Evolutionary conservation across 768 basidiomycete species (phyloP), one percentile per base, ranked within the genome.

Genomic region (Asterophora parasitica): DNA sequence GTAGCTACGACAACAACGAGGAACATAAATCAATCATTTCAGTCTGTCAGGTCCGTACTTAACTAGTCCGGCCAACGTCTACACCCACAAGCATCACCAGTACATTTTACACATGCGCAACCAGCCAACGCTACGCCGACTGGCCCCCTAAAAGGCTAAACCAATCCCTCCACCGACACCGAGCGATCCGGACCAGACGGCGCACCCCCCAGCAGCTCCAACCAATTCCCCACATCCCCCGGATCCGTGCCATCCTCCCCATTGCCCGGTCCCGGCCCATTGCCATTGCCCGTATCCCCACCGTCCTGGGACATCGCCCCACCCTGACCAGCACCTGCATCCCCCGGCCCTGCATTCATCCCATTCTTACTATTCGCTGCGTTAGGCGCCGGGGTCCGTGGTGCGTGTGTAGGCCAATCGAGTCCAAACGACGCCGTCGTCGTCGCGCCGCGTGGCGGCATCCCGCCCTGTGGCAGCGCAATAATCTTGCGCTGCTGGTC

Each of bases 401-500:
- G 50, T 4, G 37, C 32, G 23, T 55, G 54, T 10, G 48, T 44
- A 0, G 54, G 54, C 54, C 54, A 55, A 20, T 55, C 54, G 26
- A 55, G 48, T 2, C 54, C 54, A 16, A 55, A 55, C 12, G 54
- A 51, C 30, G 54, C 50, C 19, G 50, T 44, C 6, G 50, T 45
- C 11, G 53, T 49, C 16, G 26, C 39, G 4, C 36, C 42, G 7
- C 45, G 48, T 4, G 48, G 32, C 7, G 52, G 17, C 12, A 46
- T 7, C 4, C 42, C 49, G 20, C 36, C 8, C 23, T 33, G 44
- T 1, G 44, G 35, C 7, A 42, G 10, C 6, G 52, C 8, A 6
- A 23, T 23, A 10, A 46, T 42, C 30, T 52, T 52, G 16, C 48
- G 50, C 26, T 55, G 53, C 23, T 51, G 50, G 28, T 66, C 62